Percentiles rank a stretch among this genome's conserved stretches.
These are phyloP conservation scores for Solanum chacoense DNA, from an alignment of 305 asterid species.

Conservation along the genomic window DNA sequence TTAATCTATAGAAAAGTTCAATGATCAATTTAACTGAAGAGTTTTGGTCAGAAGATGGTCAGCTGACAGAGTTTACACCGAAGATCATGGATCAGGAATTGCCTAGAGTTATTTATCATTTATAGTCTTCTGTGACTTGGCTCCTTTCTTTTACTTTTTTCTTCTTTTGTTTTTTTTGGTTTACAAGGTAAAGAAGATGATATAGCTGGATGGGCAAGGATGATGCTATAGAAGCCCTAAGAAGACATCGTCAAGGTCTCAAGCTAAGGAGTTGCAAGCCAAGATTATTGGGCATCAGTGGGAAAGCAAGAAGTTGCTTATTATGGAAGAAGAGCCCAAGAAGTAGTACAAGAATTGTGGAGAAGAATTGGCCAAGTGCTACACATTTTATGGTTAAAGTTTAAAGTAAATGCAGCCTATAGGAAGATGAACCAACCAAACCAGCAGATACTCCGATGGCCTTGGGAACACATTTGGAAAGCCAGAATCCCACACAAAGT, in stretches of 20 bases:
- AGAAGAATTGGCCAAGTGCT: not conserved
- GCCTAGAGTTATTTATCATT: not conserved
- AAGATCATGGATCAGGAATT: not conserved
- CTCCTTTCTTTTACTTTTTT: not conserved
- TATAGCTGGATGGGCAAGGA: not conserved
- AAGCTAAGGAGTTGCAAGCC: not conserved
- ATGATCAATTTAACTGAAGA: not conserved
- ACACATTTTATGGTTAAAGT: not conserved
- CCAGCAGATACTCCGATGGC: too few species aligned
- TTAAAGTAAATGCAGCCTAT: too few species aligned
- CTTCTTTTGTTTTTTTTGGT: not conserved
- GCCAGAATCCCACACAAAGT: too few species aligned
- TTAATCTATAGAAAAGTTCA: not conserved
- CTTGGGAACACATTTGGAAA: too few species aligned
- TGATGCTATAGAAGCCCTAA: not conserved
- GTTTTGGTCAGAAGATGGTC: not conserved
- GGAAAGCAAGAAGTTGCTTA: not conserved
- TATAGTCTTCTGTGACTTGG: not conserved
- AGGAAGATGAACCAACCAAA: too few species aligned
- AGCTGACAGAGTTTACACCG: not conserved
- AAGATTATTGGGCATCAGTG: not conserved
- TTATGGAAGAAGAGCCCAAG: not conserved
- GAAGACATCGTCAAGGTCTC: not conserved
- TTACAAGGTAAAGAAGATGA: not conserved
- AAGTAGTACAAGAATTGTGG: not conserved